Percentiles rank a stretch among this genome's conserved stretches.
phyloP scores from a whole-genome alignment of 805 yeast genomes.

The Metschnikowia continentalis region DNA sequence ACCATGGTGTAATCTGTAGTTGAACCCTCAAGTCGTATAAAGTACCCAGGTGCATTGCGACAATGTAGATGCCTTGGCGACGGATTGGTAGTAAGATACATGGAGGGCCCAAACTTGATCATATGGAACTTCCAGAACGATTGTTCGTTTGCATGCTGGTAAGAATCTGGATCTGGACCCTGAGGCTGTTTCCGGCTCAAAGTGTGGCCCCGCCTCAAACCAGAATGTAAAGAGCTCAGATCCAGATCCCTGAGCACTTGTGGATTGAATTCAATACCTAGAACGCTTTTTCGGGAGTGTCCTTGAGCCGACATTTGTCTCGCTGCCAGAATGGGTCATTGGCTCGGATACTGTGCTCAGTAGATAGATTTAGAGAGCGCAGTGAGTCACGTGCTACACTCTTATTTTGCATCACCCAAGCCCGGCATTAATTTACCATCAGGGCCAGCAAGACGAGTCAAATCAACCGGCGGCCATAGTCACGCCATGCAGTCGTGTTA shows the following conservation, averaged over 20 bases:
- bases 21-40: constrained; percentile 26
- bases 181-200: constrained; percentile 10
- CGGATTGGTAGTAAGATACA: constrained; percentile 66
- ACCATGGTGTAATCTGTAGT: constrained; percentile 6
- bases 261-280: not conserved
- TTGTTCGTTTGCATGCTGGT: not conserved
- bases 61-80: constrained; percentile 55
- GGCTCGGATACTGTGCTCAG: not conserved
- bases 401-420: not conserved
- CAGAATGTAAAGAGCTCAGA: not conserved
- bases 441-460: not conserved
- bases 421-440: not conserved
- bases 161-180: constrained; percentile 9
- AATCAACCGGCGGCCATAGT: not conserved
- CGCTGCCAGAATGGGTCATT: not conserved
- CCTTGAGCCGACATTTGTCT: not conserved
- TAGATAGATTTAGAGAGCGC: not conserved
- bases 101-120: constrained; percentile 47
- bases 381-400: not conserved
- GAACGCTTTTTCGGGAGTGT: not conserved
- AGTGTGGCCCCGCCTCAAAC: not conserved
- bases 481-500: not conserved
- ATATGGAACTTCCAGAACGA: constrained; percentile 65
- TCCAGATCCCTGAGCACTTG: not conserved
- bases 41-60: constrained; percentile 60